Percentiles rank a stretch among this genome's conserved stretches.
Evolutionary conservation across 441 rosid species (phyloP).

Genomic region (Populus hybrid): DNA sequence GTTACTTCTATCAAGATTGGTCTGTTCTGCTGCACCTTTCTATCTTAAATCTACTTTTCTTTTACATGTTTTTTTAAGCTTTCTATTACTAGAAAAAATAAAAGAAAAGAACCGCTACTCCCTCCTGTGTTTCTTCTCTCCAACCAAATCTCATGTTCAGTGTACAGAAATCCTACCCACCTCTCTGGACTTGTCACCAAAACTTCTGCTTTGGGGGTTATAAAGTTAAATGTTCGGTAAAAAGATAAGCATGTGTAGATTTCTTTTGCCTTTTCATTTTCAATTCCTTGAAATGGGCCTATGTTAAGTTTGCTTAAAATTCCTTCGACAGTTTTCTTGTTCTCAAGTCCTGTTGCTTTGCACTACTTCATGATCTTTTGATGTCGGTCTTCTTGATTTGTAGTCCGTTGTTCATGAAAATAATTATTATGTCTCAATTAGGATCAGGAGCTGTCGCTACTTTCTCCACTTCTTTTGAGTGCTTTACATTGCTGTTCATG

Average conservation of each 20-base stretch:
- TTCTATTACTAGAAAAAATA: background rate
- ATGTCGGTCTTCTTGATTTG: background rate
- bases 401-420: background rate
- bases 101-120: background rate
- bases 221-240: background rate
- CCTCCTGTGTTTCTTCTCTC: background rate
- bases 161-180: background rate
- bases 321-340: background rate
- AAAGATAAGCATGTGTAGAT: background rate
- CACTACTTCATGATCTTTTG: background rate
- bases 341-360: background rate
- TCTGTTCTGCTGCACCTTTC: slow-evolving; percentile 16
- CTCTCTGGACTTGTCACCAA: background rate
- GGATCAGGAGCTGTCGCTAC: background rate
- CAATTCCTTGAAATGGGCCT: background rate
- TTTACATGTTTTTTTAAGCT: too few species aligned
- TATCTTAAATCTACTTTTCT: background rate
- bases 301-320: background rate
- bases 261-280: too few species aligned
- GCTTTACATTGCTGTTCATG: background rate
- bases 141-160: background rate
- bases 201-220: background rate
- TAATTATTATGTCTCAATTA: background rate
- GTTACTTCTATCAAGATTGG: slow-evolving; percentile 92
- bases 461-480: background rate